Evolutionary conservation across 2,329 filamentous ascomycete genomes (phyloP).

Genomic region (Hortaea werneckii): DNA sequence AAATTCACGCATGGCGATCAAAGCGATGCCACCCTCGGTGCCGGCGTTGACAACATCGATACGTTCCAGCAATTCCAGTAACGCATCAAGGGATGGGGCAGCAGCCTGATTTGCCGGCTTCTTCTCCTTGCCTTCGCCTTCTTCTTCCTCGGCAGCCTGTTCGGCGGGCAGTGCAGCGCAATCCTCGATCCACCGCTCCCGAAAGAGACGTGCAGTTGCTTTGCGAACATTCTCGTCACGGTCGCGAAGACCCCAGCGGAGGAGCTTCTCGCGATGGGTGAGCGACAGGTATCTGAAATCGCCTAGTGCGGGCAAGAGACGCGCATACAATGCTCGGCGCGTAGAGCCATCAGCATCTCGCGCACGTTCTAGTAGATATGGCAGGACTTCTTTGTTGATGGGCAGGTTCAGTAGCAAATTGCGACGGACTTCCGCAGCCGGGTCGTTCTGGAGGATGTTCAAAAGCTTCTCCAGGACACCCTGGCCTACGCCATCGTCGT

Average conservation of each 20-base stretch:
- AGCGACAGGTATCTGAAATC: constrained; percentile 91
- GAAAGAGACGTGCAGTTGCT: constrained; percentile 79
- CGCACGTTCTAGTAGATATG: constrained; percentile 80
- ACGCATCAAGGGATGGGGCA: constrained; percentile 64
- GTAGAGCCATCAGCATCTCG: constrained; percentile 80
- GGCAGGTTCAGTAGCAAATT: constrained; percentile 86
- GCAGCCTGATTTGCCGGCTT: constrained; percentile 37
- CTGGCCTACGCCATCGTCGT: constrained; percentile 49
- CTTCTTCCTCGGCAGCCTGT: constrained; percentile 44
- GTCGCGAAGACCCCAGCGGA: constrained; percentile 89
- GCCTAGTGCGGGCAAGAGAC: constrained; percentile 74
- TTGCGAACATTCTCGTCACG: constrained; percentile 90
- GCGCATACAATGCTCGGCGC: constrained; percentile 74
- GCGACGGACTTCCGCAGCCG: constrained; percentile 83
- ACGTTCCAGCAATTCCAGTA: constrained; percentile 83
- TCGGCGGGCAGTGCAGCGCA: constrained; percentile 61
- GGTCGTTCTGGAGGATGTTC: constrained; percentile 84
- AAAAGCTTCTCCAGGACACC: constrained; percentile 74
- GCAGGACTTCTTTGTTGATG: constrained; percentile 69
- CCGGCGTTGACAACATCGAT: constrained; percentile 90
- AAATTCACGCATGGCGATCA: constrained; percentile 91
- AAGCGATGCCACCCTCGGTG: constrained; percentile 76
- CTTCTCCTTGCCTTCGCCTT: constrained; percentile 40
- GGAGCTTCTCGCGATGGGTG: constrained; percentile 86
- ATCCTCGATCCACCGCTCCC: constrained; percentile 95